Evolutionary conservation across 495 filamentous ascomycete genomes (phyloP).

Genomic region (Cercophora samala): DNA sequence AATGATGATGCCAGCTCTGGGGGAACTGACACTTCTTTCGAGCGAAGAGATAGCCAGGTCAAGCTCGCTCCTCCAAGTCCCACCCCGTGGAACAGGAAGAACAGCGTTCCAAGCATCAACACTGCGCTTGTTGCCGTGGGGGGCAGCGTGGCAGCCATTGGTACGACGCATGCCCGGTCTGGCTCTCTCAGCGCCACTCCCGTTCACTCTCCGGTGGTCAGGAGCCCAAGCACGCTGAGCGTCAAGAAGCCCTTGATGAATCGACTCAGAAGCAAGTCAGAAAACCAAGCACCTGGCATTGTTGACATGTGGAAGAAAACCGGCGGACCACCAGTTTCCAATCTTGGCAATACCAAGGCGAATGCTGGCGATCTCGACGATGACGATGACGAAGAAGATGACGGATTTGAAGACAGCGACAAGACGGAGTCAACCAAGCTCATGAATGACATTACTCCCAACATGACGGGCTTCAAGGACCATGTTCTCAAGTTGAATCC

Average conservation of each 20-base stretch:
- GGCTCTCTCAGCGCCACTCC: slow-evolving; percentile 56
- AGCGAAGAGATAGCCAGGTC: slow-evolving; percentile 47
- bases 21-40: slow-evolving; percentile 31
- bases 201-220: slow-evolving; percentile 51
- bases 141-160: slow-evolving; percentile 59
- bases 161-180: slow-evolving; percentile 51
- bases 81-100: slow-evolving; percentile 55
- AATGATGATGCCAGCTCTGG: slow-evolving; percentile 41
- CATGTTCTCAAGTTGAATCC: slow-evolving; percentile 75
- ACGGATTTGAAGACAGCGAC: slow-evolving; percentile 49
- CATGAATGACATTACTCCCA: slow-evolving; percentile 63
- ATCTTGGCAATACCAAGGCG: slow-evolving; percentile 42
- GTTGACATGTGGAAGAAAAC: slow-evolving; percentile 50
- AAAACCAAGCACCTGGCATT: slow-evolving; percentile 47
- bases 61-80: slow-evolving; percentile 52
- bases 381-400: slow-evolving; percentile 47
- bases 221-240: slow-evolving; percentile 38
- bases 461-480: slow-evolving; percentile 68
- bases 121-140: slow-evolving; percentile 63
- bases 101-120: slow-evolving; percentile 59
- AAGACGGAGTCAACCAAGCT: slow-evolving; percentile 45
- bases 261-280: slow-evolving; percentile 72
- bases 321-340: slow-evolving; percentile 59
- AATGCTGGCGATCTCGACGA: slow-evolving; percentile 23
- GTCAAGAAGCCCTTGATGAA: slow-evolving; percentile 51